Percentiles rank a stretch among this genome's conserved stretches.
These are phyloP conservation scores for Ilyonectria robusta DNA, from an alignment of 2,329 filamentous ascomycete species.

Conservation along the genomic window DNA sequence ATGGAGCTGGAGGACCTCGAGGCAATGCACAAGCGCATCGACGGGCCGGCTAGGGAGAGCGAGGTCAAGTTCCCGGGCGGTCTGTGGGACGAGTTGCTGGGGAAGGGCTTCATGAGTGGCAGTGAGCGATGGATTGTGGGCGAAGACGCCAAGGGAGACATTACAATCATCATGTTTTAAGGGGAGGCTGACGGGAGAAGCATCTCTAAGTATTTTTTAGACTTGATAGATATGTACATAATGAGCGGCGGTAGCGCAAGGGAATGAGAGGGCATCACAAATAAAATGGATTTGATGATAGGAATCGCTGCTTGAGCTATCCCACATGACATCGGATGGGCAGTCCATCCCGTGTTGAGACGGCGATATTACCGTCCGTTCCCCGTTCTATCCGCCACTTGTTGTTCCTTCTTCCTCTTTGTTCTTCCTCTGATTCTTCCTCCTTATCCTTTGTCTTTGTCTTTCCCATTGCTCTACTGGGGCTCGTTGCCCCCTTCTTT, in stretches of 20 bases:
- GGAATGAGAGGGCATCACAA: slow-evolving; percentile 33
- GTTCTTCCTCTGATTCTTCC: slow-evolving; percentile 17
- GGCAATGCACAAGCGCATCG: slow-evolving; percentile 17
- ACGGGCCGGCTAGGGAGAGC: slow-evolving; percentile 37
- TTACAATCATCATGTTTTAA: slow-evolving; percentile 68
- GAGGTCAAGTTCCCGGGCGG: slow-evolving; percentile 60
- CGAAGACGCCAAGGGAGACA: slow-evolving; percentile 64
- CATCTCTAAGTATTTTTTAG: slow-evolving; percentile 41
- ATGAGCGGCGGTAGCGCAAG: slow-evolving; percentile 17
- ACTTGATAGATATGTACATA: slow-evolving; percentile 19
- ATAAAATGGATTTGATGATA: slow-evolving; percentile 36
- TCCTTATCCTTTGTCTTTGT: slow-evolving; percentile 27
- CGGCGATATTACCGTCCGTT: slow-evolving; percentile 28
- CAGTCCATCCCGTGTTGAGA: slow-evolving; percentile 29
- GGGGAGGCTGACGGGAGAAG: background rate
- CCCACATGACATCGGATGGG: slow-evolving; percentile 34
- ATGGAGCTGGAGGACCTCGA: slow-evolving; percentile 22
- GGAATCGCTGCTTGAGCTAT: slow-evolving; percentile 32
- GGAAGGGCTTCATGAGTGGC: slow-evolving; percentile 68
- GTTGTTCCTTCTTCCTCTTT: slow-evolving; percentile 9
- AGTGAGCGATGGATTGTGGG: slow-evolving; percentile 75
- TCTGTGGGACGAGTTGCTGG: slow-evolving; percentile 64
- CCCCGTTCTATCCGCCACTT: slow-evolving; percentile 35
- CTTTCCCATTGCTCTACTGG: slow-evolving; percentile 13
- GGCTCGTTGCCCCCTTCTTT: slow-evolving; percentile 23